Percentiles rank a stretch among this genome's conserved stretches.
These are phyloP conservation scores for Mantamonas sphyraenae DNA, from an alignment of 78 protist genomes.

Conservation along the genomic window DNA sequence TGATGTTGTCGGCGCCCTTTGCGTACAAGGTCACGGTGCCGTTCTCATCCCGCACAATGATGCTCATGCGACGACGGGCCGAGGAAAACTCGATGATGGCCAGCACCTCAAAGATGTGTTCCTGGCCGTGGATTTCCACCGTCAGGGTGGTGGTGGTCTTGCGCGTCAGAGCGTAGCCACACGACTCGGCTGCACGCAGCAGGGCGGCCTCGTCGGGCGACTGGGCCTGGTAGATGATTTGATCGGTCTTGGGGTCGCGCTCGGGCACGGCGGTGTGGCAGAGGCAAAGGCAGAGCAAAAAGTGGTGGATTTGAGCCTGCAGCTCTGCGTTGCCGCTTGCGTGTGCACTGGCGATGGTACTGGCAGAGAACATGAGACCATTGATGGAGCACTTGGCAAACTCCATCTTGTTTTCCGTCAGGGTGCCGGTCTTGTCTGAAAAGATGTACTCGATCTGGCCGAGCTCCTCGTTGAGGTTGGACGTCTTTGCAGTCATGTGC, in stretches of 20 bases:
- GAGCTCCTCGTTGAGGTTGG: conserved; percentile 36
- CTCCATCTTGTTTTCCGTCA: conserved; percentile 43
- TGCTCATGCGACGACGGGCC: conserved; percentile 45
- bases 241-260: no score
- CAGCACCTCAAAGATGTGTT: conserved; percentile 15
- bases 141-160: background rate
- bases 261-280: conserved; percentile 78
- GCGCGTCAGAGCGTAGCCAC: no score
- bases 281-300: conserved; percentile 58
- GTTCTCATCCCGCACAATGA: conserved; percentile 21
- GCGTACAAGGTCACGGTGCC: conserved; percentile 23
- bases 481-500: no score
- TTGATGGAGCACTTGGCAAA: background rate
- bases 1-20: conserved; percentile 37
- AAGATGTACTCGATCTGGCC: conserved; percentile 30
- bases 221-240: conserved; percentile 5
- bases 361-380: no score
- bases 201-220: conserved; percentile 83
- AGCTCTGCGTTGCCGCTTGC: no score
- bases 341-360: no score
- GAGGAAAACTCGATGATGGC: conserved; percentile 38
- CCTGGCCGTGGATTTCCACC: conserved; percentile 25
- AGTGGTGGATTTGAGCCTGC: conserved; percentile 26
- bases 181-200: conserved; percentile 44
- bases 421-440: no score